Evolutionary conservation across 805 yeast genomes (phyloP), one percentile per base, ranked within the genome.

Genomic region (Cyberlindnera misumaiensis): DNA sequence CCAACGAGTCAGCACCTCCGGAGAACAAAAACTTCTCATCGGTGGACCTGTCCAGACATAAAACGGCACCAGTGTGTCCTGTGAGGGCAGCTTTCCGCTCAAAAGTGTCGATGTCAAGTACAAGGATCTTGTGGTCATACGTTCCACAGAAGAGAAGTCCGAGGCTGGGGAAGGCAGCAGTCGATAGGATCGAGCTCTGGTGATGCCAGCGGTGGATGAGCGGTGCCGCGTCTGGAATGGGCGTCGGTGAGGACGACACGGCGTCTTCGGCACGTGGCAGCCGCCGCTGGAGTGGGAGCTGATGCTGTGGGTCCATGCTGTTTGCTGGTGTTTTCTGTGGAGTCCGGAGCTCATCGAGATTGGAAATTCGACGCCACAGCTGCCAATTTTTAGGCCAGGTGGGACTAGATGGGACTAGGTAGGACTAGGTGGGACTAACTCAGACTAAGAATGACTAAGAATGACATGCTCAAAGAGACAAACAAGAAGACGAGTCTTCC

Each of bases 1-100:
- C 81, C 34, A 90, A 64, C 3, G 97, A 88, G 56, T 90, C 97
- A 8, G 93, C 79, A 2, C 95, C 90, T 3, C 93, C 96, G 28
- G 93, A 77, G 51, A 93, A 83, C 28, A 90, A 67, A 34, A 63
- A 70, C 32, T 69, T 64, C 49, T 77, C 88, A 44, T 64, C 64
- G 4, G 61, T 58, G 10, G 78, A 72, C 32, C 74, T 62, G 17
- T 76, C 63, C 43, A 90, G 56, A 51, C 93, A 80, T 28, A 88
- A 64, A 2, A 90, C 85, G n/a, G 88, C 73, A 0, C 88, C 82
- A 0, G 72, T 62, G 52, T 81, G 86, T n/a, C 84, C 85, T 5
- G 66, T 66, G 15, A 84, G 60, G 9, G 64, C 67, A 28, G 66
- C 58, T 33, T 70, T 71, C 35, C 68, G 65, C 47, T 79, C 78